A percentile compares a stretch with the other conserved stretches of the same genome.
phyloP scores from a whole-genome alignment of 2,329 filamentous ascomycete genomes.

The Ophiostoma populinum region DNA sequence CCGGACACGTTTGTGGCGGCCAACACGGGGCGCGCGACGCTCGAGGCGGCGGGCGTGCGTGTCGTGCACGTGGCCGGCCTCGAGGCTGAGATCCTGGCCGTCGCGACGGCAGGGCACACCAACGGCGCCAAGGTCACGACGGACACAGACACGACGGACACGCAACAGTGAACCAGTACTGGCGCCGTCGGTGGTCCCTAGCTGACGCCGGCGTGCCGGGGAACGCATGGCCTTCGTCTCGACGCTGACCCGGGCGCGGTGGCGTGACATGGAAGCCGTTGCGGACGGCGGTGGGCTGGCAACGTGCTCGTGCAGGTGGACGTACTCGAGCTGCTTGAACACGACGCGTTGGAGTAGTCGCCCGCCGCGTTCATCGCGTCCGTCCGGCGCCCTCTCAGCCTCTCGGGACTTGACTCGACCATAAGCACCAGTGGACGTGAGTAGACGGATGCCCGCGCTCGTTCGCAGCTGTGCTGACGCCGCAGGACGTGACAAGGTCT shows the following conservation, averaged over 20 bases:
- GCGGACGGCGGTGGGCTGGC: constrained; percentile 62
- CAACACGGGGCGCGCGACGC: constrained; percentile 54
- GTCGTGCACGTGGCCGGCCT: constrained; percentile 59
- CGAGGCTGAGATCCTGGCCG: constrained; percentile 61
- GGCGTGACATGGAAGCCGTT: constrained; percentile 77
- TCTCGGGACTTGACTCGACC: too few species aligned
- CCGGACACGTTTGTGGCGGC: constrained; percentile 77
- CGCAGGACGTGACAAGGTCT: too few species aligned
- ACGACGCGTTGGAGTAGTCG: constrained; percentile 87
- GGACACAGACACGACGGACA: too few species aligned
- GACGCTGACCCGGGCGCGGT: constrained; percentile 67
- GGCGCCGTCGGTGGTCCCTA: constrained; percentile 76
- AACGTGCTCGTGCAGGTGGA: constrained; percentile 89
- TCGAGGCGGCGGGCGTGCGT: constrained; percentile 55
- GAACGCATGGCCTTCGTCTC: constrained; percentile 73
- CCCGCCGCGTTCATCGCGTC: constrained; percentile 94
- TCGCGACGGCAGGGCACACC: constrained; percentile 84
- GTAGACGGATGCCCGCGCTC: too few species aligned
- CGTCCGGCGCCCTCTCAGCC: too few species aligned
- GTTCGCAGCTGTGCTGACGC: too few species aligned
- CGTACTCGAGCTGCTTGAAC: constrained; percentile 88
- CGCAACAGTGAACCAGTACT: too few species aligned
- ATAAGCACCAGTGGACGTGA: too few species aligned
- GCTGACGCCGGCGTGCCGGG: constrained; percentile 59
- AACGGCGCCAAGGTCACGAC: too few species aligned